Conservation (phyloP, 768 basidiomycete species). For the Phanerochaete carnosa region DNA sequence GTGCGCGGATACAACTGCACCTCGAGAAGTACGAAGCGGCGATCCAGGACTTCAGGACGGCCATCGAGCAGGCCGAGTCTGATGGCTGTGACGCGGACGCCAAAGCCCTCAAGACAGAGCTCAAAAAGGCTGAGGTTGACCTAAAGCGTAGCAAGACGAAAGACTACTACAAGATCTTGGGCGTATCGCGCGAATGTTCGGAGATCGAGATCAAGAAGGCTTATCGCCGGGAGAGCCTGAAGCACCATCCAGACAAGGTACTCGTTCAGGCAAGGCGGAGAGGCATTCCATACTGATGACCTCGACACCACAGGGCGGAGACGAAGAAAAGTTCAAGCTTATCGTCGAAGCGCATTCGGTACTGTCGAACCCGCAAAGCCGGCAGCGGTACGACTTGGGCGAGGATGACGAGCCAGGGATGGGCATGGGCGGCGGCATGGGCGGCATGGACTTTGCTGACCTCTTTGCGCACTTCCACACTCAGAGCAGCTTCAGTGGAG, state of each 20-base stretch:
- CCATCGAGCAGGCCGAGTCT: constrained; percentile 66
- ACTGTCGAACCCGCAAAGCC: constrained; percentile 69
- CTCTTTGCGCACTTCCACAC: constrained; percentile 60
- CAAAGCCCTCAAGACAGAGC: constrained; percentile 56
- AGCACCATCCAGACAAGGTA: constrained; percentile 85
- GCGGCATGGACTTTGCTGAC: constrained; percentile 53
- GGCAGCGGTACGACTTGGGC: constrained; percentile 77
- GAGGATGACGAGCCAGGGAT: constrained; percentile 66
- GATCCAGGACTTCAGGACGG: constrained; percentile 74
- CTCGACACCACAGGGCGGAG: constrained; percentile 61
- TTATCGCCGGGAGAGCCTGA: constrained; percentile 82
- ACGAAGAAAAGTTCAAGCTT: constrained; percentile 95
- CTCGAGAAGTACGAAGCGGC: constrained; percentile 72
- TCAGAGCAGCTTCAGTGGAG: constrained; percentile 31
- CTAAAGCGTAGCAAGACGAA: constrained; percentile 88
- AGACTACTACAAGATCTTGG: constrained; percentile 84
- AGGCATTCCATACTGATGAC: constrained; percentile 1
- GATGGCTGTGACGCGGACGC: constrained; percentile 67
- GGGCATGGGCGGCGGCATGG: constrained; percentile 27
- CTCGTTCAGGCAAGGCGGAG: constrained; percentile 2
- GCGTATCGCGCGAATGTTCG: constrained; percentile 54
- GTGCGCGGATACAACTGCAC: constrained; percentile 74
- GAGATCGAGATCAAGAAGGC: constrained; percentile 86
- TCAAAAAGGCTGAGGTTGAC: constrained; percentile 78
- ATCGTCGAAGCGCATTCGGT: constrained; percentile 80